Conservation (phyloP, 192 early-diverging fungal species). For the Lunasporangiospora selenospora region DNA sequence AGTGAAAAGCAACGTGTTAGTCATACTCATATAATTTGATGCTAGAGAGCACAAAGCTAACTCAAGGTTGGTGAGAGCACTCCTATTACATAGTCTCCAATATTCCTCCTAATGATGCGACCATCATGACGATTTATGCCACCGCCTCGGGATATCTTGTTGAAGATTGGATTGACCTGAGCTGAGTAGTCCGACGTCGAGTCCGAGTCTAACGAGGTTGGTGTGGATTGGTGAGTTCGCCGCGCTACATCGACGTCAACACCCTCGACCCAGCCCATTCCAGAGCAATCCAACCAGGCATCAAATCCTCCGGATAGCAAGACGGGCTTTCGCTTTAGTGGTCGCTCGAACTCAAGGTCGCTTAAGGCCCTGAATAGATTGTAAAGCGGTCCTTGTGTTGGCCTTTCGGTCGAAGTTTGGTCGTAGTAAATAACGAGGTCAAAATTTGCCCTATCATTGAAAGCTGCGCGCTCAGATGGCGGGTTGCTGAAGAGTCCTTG, state of each 20-base stretch:
- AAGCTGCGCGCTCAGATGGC: conserved; percentile 66
- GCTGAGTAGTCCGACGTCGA: conserved; percentile 21
- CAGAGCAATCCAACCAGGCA: conserved; percentile 69
- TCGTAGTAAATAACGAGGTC: conserved; percentile 81
- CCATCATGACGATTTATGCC: conserved; percentile 42
- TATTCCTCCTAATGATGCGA: conserved; percentile 18
- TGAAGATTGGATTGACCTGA: conserved; percentile 15
- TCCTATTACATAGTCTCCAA: conserved; percentile 35
- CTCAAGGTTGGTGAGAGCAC: too few relatives aligned
- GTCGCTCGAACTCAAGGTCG: conserved; percentile 62
- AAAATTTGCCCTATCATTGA: conserved; percentile 67
- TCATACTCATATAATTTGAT: too few relatives aligned
- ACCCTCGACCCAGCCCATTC: conserved; percentile 52
- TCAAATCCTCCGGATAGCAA: conserved; percentile 83
- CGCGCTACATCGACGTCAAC: conserved; percentile 50
- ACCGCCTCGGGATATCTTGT: conserved; percentile 28
- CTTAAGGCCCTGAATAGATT: conserved; percentile 67
- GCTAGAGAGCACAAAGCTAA: neutral
- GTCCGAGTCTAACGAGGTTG: neutral
- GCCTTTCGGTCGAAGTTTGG: conserved; percentile 56
- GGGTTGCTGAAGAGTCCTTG: conserved; percentile 63
- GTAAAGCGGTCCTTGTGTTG: conserved; percentile 30
- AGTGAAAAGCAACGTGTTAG: neutral
- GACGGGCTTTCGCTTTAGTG: conserved; percentile 62
- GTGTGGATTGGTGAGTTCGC: conserved; percentile 5